Conservation (phyloP, 192 early-diverging fungal genomes). For the Linnemannia schmuckeri region DNA sequence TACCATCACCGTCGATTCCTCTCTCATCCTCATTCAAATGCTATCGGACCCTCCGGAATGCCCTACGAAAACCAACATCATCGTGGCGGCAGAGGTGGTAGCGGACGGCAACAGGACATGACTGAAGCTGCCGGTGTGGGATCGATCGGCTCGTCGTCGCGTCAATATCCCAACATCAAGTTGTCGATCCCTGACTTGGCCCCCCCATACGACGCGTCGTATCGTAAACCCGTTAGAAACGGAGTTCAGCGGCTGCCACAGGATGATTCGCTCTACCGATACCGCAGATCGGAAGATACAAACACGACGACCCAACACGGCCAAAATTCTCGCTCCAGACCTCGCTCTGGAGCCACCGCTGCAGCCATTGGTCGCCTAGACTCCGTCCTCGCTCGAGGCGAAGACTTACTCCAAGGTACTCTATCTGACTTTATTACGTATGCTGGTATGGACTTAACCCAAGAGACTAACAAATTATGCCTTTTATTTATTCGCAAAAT, state of each 20-base stretch:
- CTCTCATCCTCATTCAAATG: not conserved
- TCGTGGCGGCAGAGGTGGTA: not conserved
- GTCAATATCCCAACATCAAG: not conserved
- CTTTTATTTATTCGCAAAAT: not conserved
- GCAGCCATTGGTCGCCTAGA: conserved; percentile 49
- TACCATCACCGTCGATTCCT: not conserved
- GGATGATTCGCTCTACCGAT: conserved; percentile 5
- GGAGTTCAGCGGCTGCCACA: not conserved
- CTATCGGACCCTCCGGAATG: not conserved
- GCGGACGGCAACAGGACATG: not conserved
- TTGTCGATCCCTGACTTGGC: not conserved
- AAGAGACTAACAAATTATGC: no score
- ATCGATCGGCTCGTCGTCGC: not conserved
- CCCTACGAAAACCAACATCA: not conserved
- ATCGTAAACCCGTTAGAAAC: not conserved
- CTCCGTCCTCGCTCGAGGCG: conserved; percentile 41
- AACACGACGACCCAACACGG: conserved; percentile 6
- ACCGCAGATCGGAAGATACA: conserved; percentile 22
- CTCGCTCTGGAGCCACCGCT: conserved; percentile 48
- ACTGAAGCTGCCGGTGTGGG: not conserved
- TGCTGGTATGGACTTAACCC: not conserved
- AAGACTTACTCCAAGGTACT: conserved; percentile 41
- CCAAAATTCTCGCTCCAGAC: conserved; percentile 27
- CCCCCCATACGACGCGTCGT: not conserved
- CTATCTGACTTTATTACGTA: not conserved